These are phyloP conservation scores for Xylaria sp. DNA, from an alignment of 2,329 filamentous ascomycete species.

Conservation along the genomic window DNA sequence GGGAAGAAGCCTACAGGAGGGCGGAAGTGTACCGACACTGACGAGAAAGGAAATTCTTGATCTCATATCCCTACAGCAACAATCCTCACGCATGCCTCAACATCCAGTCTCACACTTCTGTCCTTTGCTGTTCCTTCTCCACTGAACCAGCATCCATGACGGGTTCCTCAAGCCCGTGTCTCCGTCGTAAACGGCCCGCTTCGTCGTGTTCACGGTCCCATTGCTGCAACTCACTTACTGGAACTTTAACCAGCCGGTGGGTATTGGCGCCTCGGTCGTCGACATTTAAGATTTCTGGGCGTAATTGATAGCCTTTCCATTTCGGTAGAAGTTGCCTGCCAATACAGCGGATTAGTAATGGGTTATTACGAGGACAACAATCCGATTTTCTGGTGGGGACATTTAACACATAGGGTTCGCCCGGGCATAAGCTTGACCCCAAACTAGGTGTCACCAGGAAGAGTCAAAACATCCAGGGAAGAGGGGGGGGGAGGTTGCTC, in stretches of 20 bases:
- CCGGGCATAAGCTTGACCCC: neutral
- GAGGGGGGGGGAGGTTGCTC: neutral
- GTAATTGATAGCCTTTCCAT: slow-evolving; percentile 58
- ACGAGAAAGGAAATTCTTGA: no score
- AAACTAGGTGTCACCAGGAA: neutral
- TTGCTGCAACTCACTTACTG: slow-evolving; percentile 52
- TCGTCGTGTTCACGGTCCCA: slow-evolving; percentile 68
- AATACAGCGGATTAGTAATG: neutral
- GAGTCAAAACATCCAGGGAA: neutral
- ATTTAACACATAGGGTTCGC: neutral
- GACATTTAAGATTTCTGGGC: slow-evolving; percentile 59
- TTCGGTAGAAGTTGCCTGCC: slow-evolving; percentile 54
- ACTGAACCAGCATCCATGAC: neutral
- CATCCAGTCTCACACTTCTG: neutral
- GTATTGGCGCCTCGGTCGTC: slow-evolving; percentile 53
- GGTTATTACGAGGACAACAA: neutral
- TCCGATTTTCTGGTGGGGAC: no score
- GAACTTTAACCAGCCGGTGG: slow-evolving; percentile 59
- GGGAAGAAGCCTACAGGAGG: no score
- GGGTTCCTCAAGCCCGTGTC: neutral
- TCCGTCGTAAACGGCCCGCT: slow-evolving; percentile 40
- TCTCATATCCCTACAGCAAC: no score
- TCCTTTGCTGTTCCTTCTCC: neutral
- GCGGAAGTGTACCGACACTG: no score
- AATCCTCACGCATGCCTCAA: no score